Percentiles rank a stretch among this genome's conserved stretches.
Conservation (phyloP, 2,329 filamentous ascomycete genomes). For the Cryphonectria japonica region DNA sequence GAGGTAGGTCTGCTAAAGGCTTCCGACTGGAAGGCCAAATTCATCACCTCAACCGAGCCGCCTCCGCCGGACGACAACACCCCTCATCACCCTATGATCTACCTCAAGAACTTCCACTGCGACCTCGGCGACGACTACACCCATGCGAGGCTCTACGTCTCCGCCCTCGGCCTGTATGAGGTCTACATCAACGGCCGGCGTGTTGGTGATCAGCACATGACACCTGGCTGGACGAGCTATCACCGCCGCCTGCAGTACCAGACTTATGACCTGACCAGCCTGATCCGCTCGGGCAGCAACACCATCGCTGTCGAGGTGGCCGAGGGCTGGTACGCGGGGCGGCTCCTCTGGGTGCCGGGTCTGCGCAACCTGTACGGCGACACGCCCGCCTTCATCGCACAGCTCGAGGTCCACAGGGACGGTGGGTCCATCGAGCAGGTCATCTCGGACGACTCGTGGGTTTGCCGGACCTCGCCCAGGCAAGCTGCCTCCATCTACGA, state of each 20-base stretch:
- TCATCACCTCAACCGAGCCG: constrained; percentile 21
- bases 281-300: constrained; percentile 43
- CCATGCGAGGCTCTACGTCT: constrained; percentile 33
- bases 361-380: constrained; percentile 40
- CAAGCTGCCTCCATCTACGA: constrained; percentile 35
- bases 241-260: constrained; percentile 48
- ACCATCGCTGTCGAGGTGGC: constrained; percentile 50
- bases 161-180: constrained; percentile 43
- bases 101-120: constrained; percentile 19
- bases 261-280: constrained; percentile 45
- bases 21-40: constrained; percentile 27
- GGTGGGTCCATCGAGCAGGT: constrained; percentile 32
- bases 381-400: constrained; percentile 37
- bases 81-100: constrained; percentile 23
- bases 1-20: constrained; percentile 22
- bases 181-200: constrained; percentile 43
- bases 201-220: constrained; percentile 39
- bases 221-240: constrained; percentile 52
- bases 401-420: constrained; percentile 35
- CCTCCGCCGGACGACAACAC: constrained; percentile 18
- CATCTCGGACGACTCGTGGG: constrained; percentile 40
- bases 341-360: constrained; percentile 40
- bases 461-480: constrained; percentile 30
- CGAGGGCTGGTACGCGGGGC: constrained; percentile 56
- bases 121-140: neutral